phyloP scores from a whole-genome alignment of 2,329 filamentous ascomycete species.

The Dactylella cylindrospora region DNA sequence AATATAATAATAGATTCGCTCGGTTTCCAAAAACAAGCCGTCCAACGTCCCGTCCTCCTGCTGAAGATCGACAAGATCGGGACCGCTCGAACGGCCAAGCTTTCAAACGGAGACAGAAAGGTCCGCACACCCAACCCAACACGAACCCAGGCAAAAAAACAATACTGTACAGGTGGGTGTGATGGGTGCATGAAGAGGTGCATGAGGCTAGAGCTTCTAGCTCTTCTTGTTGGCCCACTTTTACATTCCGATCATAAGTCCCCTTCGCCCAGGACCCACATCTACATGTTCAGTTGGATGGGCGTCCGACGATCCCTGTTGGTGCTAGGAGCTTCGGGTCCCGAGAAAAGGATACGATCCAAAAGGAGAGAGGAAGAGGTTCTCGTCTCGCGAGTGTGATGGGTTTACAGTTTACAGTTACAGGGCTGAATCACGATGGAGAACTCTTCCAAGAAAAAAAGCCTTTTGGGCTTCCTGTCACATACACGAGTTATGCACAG shows the following conservation, averaged over 20 bases:
- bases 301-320: conserved; percentile 28
- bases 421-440: conserved; percentile 39
- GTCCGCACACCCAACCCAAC: too few species aligned
- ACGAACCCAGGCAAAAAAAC: too few species aligned
- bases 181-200: conserved; percentile 39
- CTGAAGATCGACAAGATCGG: conserved; percentile 32
- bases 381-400: too few species aligned
- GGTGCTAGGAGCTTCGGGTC: conserved; percentile 11
- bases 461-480: conserved; percentile 22
- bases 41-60: conserved; percentile 39
- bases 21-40: conserved; percentile 8
- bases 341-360: conserved; percentile 18
- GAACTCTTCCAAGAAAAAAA: too few species aligned
- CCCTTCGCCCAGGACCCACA: conserved; percentile 15
- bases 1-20: too few species aligned
- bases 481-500: conserved; percentile 15
- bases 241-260: conserved; percentile 31
- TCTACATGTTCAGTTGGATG: too few species aligned
- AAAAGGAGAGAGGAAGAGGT: conserved; percentile 9
- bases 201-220: conserved; percentile 32
- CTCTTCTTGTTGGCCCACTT: conserved; percentile 27
- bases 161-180: conserved; percentile 41
- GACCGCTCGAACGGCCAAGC: conserved; percentile 22
- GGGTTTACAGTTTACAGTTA: conserved; percentile 15
- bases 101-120: conserved; percentile 1